Base-by-base conservation (phyloP, 495 filamentous ascomycete genomes). In the Endocarpon pusillum region DNA sequence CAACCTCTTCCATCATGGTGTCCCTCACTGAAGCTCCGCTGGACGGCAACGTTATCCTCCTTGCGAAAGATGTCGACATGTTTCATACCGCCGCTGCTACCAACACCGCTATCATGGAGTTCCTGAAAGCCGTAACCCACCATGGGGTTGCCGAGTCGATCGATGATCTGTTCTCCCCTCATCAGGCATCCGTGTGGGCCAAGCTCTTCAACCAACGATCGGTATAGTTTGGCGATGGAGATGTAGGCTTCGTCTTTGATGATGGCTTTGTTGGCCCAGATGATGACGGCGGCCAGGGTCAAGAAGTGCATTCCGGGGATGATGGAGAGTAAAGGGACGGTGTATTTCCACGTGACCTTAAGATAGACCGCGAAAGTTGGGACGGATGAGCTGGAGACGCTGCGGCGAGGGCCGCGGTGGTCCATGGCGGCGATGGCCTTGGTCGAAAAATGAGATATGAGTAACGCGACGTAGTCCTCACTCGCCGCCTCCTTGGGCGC, bases 361-460 rank as follows among this genome's bases (percentile, higher is more conserved):
- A 17, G 12, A n/a, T 31, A 5, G 12, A 31, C 12, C 7, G 12
- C 28, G 28, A 15, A 31, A 7, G 12, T 5, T 31, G 28, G 28
- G 28, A n/a, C 12, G 4, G 19, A 4, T n/a, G n/a, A n/a, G 5
- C 28, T 17, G 12, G 28, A 15, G 5, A 14, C 12, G 12, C 19
- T 31, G 5, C 14, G 12, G 12, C 28, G 28, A 4, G 7, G 28
- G 28, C 28, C 28, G 12, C 19, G 28, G 19, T 31, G 12, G 28
- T 31, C 28, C 28, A 31, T 6, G 28, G 28, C 28, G 28, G 5
- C 28, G 19, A 31, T 31, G 28, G 28, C 28, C 14, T 31, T 31
- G 12, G 12, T 14, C 7, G 28, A 31, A 31, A 31, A 31, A n/a
- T n/a, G n/a, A n/a, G n/a, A n/a, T n/a, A n/a, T n/a, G n/a, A n/a